phyloP scores from a whole-genome alignment of 345 rosid genomes.

The Populus ilicifolia region DNA sequence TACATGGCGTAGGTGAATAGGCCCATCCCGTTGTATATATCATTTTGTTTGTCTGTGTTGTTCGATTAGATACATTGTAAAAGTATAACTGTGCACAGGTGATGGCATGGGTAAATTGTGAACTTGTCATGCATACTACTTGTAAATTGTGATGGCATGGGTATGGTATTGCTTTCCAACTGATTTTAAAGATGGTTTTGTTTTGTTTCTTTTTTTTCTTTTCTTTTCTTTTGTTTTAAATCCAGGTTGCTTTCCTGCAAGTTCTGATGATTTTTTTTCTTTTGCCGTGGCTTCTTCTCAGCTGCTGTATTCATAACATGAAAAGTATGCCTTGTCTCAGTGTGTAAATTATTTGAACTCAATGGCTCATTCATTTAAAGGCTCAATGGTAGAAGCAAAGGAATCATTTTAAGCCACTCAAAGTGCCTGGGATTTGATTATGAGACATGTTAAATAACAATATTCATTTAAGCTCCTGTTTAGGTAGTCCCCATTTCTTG shows the following conservation, averaged over 20 bases:
- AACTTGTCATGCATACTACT: not conserved
- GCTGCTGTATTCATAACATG: not conserved
- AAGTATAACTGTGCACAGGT: not conserved
- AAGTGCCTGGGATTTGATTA: not conserved
- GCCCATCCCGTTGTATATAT: not conserved
- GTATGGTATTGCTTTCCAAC: not conserved
- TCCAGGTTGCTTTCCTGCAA: not conserved
- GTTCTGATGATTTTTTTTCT: not conserved
- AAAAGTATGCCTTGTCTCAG: not conserved
- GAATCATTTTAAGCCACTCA: not conserved
- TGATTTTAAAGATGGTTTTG: not conserved
- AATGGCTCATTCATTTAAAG: not conserved
- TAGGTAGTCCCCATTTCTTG: not conserved
- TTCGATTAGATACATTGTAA: not conserved
- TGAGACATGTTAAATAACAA: not conserved
- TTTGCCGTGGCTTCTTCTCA: not conserved
- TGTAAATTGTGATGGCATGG: not conserved
- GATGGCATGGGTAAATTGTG: not conserved
- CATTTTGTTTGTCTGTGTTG: not conserved
- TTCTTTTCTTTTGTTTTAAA: not conserved
- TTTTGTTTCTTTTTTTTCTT: not conserved
- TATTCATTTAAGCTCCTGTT: not conserved
- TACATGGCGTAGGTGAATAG: not conserved
- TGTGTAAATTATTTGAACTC: not conserved
- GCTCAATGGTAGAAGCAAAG: not conserved